Conservation (phyloP, 2,329 filamentous ascomycete genomes). For the Pestalotiopsis sp. region DNA sequence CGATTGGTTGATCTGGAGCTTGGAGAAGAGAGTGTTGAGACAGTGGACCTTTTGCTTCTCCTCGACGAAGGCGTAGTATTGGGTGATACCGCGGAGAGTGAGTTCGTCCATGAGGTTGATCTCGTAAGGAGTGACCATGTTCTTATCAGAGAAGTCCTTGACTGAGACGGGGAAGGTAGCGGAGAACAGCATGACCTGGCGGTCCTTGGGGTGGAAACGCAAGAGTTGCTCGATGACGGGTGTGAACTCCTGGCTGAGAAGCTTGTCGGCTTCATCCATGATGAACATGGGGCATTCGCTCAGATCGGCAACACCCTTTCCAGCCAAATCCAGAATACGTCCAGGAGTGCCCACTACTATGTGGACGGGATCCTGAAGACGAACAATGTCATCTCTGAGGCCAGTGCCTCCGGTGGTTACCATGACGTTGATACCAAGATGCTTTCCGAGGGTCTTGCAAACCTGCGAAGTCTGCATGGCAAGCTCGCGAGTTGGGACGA, state of each 20-base stretch:
- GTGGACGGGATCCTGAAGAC: constrained; percentile 91
- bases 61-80: constrained; percentile 99
- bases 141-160: constrained; percentile 97
- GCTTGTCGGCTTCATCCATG: constrained; percentile 99
- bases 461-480: constrained; percentile 98
- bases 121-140: constrained; percentile 95
- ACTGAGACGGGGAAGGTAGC: constrained; percentile 97
- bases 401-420: constrained; percentile 97
- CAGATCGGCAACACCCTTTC: constrained; percentile 94
- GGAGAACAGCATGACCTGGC: constrained; percentile 99
- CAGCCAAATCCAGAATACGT: constrained; percentile 92
- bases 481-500: constrained; percentile 95
- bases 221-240: constrained; percentile 96
- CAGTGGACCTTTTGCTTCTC: constrained; percentile 99
- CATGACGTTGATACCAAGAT: constrained; percentile 98
- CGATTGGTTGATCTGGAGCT: constrained; percentile 99
- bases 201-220: constrained; percentile 93
- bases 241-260: constrained; percentile 94
- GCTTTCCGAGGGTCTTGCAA: constrained; percentile 97
- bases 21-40: constrained; percentile 97
- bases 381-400: constrained; percentile 94
- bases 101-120: constrained; percentile 99
- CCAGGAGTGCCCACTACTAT: constrained; percentile 97
- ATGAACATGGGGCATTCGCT: constrained; percentile 97
- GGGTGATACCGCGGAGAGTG: constrained; percentile 95